phyloP scores from a whole-genome alignment of 2,329 filamentous ascomycete genomes.

The Penicillium sp. region DNA sequence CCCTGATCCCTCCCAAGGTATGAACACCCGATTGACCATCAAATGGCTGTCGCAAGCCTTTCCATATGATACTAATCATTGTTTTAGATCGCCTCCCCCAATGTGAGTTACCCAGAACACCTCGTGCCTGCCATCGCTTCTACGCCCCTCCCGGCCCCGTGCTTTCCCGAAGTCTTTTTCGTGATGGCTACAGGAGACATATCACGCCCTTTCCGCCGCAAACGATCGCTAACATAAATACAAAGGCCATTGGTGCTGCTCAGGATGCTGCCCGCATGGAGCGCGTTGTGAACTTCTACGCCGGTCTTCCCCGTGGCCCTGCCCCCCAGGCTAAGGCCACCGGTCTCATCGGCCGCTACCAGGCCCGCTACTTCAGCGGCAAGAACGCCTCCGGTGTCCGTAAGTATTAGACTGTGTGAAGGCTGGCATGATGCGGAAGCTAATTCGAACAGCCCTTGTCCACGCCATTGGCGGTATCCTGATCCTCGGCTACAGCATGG shows the following conservation, averaged over 20 bases:
- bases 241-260: conserved; percentile 85
- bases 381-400: conserved; percentile 86
- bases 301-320: conserved; percentile 90
- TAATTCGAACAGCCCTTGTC: conserved; percentile 67
- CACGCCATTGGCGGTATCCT: conserved; percentile 79
- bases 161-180: conserved; percentile 27
- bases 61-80: conserved; percentile 40
- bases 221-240: conserved; percentile 36
- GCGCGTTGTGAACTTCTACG: conserved; percentile 97
- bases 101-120: conserved; percentile 31
- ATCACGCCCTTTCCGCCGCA: conserved; percentile 1
- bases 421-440: conserved; percentile 2
- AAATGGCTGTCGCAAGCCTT: conserved; percentile 8
- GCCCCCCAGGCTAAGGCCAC: conserved; percentile 79
- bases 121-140: conserved; percentile 6
- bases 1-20: conserved; percentile 99
- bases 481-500: conserved; percentile 85
- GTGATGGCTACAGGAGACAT: conserved; percentile 14
- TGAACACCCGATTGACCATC: conserved; percentile 26
- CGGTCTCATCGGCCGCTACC: conserved; percentile 85
- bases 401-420: conserved; percentile 55
- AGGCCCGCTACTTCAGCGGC: conserved; percentile 76
- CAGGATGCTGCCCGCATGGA: conserved; percentile 98
- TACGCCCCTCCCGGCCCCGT: conserved; percentile 14
- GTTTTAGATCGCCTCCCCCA: conserved; percentile 39